Conservation (phyloP, 148 eudicot genomes). For the Tetragonia tetragonoides region DNA sequence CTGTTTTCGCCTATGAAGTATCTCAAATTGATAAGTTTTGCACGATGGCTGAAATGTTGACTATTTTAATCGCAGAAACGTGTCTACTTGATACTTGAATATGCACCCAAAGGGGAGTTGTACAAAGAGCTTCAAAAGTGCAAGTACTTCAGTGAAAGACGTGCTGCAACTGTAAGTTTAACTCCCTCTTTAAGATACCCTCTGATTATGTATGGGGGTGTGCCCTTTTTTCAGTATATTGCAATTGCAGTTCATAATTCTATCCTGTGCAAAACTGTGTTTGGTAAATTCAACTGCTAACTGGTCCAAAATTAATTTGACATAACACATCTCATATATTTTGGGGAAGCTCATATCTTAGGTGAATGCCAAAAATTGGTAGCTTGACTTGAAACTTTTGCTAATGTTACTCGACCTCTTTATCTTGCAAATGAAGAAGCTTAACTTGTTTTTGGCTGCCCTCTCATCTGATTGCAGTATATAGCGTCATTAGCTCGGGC, state of each 20-base stretch:
- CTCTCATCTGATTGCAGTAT: slow-evolving; percentile 47
- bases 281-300: too few species aligned
- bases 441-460: slow-evolving; percentile 4
- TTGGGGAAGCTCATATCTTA: too few species aligned
- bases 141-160: slow-evolving; percentile 85
- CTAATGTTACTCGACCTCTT: neutral
- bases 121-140: slow-evolving; percentile 94
- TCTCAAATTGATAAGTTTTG: neutral
- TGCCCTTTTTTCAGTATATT: neutral
- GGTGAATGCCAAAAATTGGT: too few species aligned
- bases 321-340: too few species aligned
- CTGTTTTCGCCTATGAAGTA: neutral
- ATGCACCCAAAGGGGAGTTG: slow-evolving; percentile 95
- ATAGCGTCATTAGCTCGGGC: slow-evolving; percentile 93
- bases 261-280: too few species aligned
- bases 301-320: too few species aligned
- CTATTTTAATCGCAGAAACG: slow-evolving; percentile 59
- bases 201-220: neutral
- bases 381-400: neutral
- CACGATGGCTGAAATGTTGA: neutral
- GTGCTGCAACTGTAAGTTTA: slow-evolving; percentile 81
- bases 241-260: neutral
- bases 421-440: neutral
- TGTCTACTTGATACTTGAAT: slow-evolving; percentile 88
- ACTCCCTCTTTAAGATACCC: neutral